Percentiles rank a stretch among this genome's conserved stretches.
phyloP scores from a whole-genome alignment of 306 rosid genomes.

The Prinsepia uniflora region DNA sequence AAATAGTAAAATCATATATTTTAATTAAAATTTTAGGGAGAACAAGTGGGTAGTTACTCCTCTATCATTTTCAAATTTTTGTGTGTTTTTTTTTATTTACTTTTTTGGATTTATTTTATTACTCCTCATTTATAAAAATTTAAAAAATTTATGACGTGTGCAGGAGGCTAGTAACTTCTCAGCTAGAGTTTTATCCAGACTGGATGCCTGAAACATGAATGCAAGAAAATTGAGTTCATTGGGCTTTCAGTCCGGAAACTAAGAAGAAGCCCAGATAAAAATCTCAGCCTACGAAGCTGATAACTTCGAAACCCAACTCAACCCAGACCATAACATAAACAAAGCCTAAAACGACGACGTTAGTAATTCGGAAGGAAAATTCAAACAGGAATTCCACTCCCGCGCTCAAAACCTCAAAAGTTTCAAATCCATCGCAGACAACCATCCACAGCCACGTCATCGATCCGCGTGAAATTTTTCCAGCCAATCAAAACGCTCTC shows the following conservation, averaged over 20 bases:
- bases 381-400: not conserved
- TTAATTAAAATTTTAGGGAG: too few species aligned
- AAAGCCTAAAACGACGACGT: not conserved
- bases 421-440: not conserved
- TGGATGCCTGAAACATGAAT: too few species aligned
- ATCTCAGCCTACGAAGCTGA: not conserved
- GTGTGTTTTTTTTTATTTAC: too few species aligned
- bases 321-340: not conserved
- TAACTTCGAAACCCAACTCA: not conserved
- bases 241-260: not conserved
- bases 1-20: too few species aligned
- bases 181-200: too few species aligned
- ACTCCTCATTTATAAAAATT: too few species aligned
- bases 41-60: too few species aligned
- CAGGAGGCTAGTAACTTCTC: too few species aligned
- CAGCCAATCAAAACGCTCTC: slow-evolving; percentile 29
- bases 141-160: too few species aligned
- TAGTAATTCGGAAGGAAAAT: not conserved
- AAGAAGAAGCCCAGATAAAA: not conserved
- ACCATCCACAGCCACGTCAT: slow-evolving; percentile 41
- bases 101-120: too few species aligned
- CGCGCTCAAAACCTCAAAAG: not conserved
- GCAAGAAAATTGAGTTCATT: too few species aligned
- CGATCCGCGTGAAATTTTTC: slow-evolving; percentile 29
- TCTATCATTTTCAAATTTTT: too few species aligned